Conservation (phyloP, 2,329 filamentous ascomycete genomes). For the Alternaria conjuncta region DNA sequence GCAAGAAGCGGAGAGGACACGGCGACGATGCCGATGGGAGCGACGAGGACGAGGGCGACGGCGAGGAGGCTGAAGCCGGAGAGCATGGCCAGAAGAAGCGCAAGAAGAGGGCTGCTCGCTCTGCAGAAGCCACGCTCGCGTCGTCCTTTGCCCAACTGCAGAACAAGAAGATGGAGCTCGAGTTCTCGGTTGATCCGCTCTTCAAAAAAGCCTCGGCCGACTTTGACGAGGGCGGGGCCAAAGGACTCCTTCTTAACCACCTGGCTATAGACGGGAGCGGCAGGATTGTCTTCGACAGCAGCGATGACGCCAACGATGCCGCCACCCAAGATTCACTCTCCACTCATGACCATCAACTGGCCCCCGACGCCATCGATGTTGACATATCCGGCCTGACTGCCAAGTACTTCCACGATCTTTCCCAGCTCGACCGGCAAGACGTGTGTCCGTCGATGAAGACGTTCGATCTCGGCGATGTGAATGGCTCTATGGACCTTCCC, state of each 20-base stretch:
- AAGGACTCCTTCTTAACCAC: conserved; percentile 92
- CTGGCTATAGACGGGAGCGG: conserved; percentile 92
- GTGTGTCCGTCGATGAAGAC: conserved; percentile 94
- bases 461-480: conserved; percentile 87
- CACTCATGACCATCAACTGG: conserved; percentile 45
- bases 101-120: conserved; percentile 81
- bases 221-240: conserved; percentile 97
- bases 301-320: conserved; percentile 75
- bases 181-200: conserved; percentile 95
- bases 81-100: conserved; percentile 66
- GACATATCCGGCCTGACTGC: conserved; percentile 76
- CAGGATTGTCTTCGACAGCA: conserved; percentile 97
- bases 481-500: conserved; percentile 84
- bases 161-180: conserved; percentile 95
- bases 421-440: conserved; percentile 80
- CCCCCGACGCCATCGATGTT: conserved; percentile 71
- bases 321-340: conserved; percentile 48
- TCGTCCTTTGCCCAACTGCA: conserved; percentile 87
- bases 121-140: conserved; percentile 91
- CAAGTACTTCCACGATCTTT: conserved; percentile 85
- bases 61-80: conserved; percentile 65
- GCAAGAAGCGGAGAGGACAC: conserved; percentile 56
- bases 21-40: conserved; percentile 43
- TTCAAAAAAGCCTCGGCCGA: conserved; percentile 99
- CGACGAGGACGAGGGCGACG: conserved; percentile 68